Evolutionary conservation across 306 rosid genomes (phyloP).

Genomic region (Prunus mira): DNA sequence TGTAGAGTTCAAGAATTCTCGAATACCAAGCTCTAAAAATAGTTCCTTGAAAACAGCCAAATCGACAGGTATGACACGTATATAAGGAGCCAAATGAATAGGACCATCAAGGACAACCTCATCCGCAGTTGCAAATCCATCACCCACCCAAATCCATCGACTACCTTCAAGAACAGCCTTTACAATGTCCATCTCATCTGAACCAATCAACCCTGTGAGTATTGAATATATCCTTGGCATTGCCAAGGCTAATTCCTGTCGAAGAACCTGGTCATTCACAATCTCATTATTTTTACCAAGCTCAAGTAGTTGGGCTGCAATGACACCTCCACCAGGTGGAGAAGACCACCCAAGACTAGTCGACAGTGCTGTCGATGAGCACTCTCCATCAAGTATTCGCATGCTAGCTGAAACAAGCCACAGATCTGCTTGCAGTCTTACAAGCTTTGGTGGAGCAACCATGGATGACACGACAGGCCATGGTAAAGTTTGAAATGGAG

Average conservation of each 20-base stretch:
- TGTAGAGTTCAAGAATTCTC: conserved; percentile 65
- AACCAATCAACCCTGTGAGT: conserved; percentile 62
- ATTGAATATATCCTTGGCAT: conserved; percentile 94
- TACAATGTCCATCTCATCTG: conserved; percentile 96
- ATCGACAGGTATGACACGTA: conserved; percentile 91
- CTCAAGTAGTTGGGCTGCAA: conserved; percentile 94
- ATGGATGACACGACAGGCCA: conserved; percentile 86
- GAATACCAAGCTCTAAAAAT: conserved; percentile 80
- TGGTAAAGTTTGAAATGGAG: conserved; percentile 78
- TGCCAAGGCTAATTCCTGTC: conserved; percentile 83
- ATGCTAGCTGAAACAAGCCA: conserved; percentile 98
- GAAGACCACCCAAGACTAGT: conserved; percentile 84
- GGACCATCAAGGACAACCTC: conserved; percentile 97
- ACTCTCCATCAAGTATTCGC: conserved; percentile 88
- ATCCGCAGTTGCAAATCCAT: conserved; percentile 84
- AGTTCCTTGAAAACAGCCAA: conserved; percentile 84
- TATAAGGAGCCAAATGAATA: conserved; percentile 92
- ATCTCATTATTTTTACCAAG: conserved; percentile 92
- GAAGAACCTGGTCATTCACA: conserved; percentile 77
- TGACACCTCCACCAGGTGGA: conserved; percentile 90
- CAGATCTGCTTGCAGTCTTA: conserved; percentile 65
- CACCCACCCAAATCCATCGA: conserved; percentile 99
- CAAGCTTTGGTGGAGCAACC: conserved; percentile 98
- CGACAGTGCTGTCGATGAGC: conserved; percentile 81
- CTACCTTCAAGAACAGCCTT: conserved; percentile 97